Evolutionary conservation across 192 early-diverging fungal genomes (phyloP), one percentile per base, ranked within the genome.

Genomic region (Ambispora gerdemannii): DNA sequence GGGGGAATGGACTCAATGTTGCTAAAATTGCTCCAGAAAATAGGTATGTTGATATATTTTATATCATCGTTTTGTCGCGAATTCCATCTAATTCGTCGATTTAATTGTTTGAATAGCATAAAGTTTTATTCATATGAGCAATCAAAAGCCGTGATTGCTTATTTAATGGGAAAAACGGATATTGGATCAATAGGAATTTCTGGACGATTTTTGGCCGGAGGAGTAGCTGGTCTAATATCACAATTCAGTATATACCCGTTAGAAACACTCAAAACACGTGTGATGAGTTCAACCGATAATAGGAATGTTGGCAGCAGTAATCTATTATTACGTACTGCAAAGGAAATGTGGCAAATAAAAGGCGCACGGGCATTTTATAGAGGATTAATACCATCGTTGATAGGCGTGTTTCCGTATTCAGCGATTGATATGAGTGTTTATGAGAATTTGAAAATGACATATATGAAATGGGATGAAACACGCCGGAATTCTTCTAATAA

Each of bases 321-420:
- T 28, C 13, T 64, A 30, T 65, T 65, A 4, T 3, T 49, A n/a
- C 64, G 62, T 7, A 87, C 88, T 1, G 82, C 83, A 2, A 74
- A 73, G 10, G 72, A 82, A 33, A 87, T 91, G 84, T 91, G 83
- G 77, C 75, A 66, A 30, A 78, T 82, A 62, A 77, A 83, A 35
- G 89, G 91, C 19, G 53, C 89, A 36, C 75, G 80, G 4, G 79
- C 86, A 2, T 90, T 91, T 49, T 92, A 87, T 70, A 80, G 83
- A 59, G 88, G 87, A 25, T 77, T 86, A 38, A 73, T 77, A 31
- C 82, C 84, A 1, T 77, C 88, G 0, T 70, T 92, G 1, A 65
- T 92, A 0, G 90, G 90, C n/a, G 85, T 92, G 47, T 86, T 92
- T 34, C 90, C 89, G 17, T 92, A 90, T 76, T 86, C 87, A 30